A percentile compares a stretch with the other conserved stretches of the same genome.
These are phyloP conservation scores for Carex sylvatica DNA, from an alignment of 202 grass and related monocot genomes.

Conservation along the genomic window DNA sequence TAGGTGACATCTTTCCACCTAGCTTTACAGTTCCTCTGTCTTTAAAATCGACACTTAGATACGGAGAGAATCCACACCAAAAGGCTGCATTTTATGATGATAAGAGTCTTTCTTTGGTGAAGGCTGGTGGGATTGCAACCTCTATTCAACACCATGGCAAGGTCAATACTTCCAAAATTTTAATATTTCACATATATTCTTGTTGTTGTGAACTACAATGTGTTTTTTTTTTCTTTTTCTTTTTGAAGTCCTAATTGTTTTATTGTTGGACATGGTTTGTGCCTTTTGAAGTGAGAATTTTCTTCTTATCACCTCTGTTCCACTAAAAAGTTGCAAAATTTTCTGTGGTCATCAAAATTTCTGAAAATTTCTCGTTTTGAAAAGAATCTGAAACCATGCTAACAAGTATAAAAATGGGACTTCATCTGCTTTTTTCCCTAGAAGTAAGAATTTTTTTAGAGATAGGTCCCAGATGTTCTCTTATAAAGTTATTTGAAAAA, in stretches of 20 bases:
- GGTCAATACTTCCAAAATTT: conserved; percentile 33
- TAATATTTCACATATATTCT: background rate
- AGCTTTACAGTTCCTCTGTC: conserved; percentile 70
- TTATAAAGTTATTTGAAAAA: background rate
- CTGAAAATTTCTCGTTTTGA: background rate
- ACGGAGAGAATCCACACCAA: conserved; percentile 97
- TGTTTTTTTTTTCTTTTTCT: too few relatives aligned
- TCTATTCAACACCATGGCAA: conserved; percentile 89
- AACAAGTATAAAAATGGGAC: background rate
- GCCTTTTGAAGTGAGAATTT: background rate
- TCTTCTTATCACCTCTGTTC: background rate
- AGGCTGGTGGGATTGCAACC: conserved; percentile 82
- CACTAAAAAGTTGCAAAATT: background rate
- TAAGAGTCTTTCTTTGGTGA: conserved; percentile 64
- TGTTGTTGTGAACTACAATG: background rate
- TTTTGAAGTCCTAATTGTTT: background rate
- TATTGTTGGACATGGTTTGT: background rate
- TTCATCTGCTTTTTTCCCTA: background rate
- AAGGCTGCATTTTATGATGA: conserved; percentile 85
- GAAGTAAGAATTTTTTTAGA: background rate
- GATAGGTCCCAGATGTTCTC: background rate
- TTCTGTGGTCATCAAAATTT: background rate
- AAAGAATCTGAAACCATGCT: background rate
- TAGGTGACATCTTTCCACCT: conserved; percentile 66
- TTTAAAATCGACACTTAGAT: conserved; percentile 70